Evolutionary conservation across 2,329 filamentous ascomycete genomes (phyloP), one percentile per base, ranked within the genome.

Genomic region (Myriangium duriaei): DNA sequence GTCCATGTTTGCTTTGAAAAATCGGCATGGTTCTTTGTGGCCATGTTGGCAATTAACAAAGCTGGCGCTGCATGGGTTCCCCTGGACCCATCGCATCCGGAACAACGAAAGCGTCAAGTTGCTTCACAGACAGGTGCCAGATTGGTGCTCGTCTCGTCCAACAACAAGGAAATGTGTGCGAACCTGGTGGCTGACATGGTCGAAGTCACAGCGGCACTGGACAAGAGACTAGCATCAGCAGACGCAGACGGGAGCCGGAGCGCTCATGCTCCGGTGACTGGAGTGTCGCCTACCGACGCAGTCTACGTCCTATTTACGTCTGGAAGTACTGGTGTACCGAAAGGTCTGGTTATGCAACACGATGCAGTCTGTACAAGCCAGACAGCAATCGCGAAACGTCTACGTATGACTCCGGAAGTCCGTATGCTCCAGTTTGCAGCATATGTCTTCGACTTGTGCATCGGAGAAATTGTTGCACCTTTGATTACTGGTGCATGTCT

Each of bases 31-130:
- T 48, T 42, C 26, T 44, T 44, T 28, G 45, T 54, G 30, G 51
- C 44, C n/a, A 48, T 51, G 32, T 41, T 49, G 32, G 52, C 42
- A 17, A 38, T 43, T n/a, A 50, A 56, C 42, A 57, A 57, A 42
- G 49, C 49, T 11, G 54, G 54, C 17, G 49, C 44, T 9, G 45
- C 51, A 10, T 48, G 49, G 14, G 49, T 52, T 2, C 38, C 47
- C 12, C 47, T 55, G 39, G 52, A 56, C 30, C 41, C 47, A 11
- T 47, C 44, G 4, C 43, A 47, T 16, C 52, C 52, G 29, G 26
- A 24, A 30, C 16, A 15, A 17, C 33, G 30, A 39, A 11, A 24
- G 30, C 30, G 26, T 6, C 15, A 21, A 9, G 11, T 34, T 5
- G 32, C 12, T 2, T 16, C 44, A 6, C 49, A 56, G 36, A 45